These are phyloP conservation scores for Platismatia glauca DNA, from an alignment of 495 filamentous ascomycete genomes.

Conservation along the genomic window DNA sequence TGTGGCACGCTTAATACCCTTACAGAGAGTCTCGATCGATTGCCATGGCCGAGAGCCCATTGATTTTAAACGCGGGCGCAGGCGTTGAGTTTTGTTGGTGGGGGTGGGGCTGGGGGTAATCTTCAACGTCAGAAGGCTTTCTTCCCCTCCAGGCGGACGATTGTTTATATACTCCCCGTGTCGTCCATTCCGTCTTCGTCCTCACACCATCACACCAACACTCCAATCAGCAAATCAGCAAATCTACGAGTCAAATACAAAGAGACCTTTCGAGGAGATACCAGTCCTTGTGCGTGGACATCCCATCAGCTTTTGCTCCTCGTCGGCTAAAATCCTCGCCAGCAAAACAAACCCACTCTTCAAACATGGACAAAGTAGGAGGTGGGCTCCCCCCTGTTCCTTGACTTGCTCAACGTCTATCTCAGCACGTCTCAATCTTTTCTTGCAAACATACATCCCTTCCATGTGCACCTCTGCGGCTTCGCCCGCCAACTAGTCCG, in stretches of 20 bases:
- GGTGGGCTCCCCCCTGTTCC: background rate
- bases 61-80: too few relatives aligned
- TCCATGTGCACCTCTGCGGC: background rate
- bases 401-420: background rate
- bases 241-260: too few relatives aligned
- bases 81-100: background rate
- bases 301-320: background rate
- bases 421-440: background rate
- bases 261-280: background rate
- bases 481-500: background rate
- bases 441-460: background rate
- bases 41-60: too few relatives aligned
- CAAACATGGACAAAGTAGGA: conserved; percentile 3
- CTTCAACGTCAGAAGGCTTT: background rate
- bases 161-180: background rate
- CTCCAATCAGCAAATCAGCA: too few relatives aligned
- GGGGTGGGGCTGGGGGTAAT: background rate
- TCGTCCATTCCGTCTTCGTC: too few relatives aligned
- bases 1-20: too few relatives aligned
- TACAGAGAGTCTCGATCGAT: too few relatives aligned
- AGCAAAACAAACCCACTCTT: background rate
- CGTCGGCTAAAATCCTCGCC: background rate
- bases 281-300: background rate
- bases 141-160: background rate
- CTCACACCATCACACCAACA: too few relatives aligned